Conservation (phyloP, 345 rosid species). For the Brassica napus region DNA sequence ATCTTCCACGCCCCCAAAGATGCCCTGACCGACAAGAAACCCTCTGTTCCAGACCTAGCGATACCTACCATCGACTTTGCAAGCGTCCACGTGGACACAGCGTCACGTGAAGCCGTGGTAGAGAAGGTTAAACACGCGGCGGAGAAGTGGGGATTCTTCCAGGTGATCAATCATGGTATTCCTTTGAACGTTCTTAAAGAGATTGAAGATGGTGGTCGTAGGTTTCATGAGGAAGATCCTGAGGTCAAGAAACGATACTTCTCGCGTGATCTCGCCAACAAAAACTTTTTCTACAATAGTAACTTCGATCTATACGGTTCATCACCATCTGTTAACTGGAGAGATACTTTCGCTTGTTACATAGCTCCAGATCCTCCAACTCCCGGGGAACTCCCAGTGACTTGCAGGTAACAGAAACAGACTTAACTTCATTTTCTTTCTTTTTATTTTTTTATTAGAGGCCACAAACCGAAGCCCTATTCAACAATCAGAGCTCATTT, state of each 20-base stretch:
- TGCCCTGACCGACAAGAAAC: neutral
- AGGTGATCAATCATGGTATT: constrained; percentile 52
- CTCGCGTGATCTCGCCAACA: constrained; percentile 14
- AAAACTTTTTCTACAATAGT: constrained; percentile 37
- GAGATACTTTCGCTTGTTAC: constrained; percentile 46
- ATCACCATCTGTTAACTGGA: constrained; percentile 46
- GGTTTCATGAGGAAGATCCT: constrained; percentile 35
- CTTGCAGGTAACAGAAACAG: constrained; percentile 43
- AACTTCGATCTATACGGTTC: constrained; percentile 48
- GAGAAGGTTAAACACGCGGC: constrained; percentile 35
- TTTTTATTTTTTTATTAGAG: neutral
- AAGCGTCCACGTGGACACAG: constrained; percentile 13
- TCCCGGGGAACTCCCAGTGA: constrained; percentile 48
- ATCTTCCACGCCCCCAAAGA: neutral
- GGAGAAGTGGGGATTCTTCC: constrained; percentile 47
- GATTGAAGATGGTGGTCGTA: constrained; percentile 24
- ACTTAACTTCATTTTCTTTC: neutral
- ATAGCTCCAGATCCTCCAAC: constrained; percentile 47
- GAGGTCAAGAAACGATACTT: constrained; percentile 31
- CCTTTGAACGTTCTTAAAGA: constrained; percentile 36
- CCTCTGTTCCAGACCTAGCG: neutral
- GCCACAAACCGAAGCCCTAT: neutral
- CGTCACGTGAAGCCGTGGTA: constrained; percentile 19
- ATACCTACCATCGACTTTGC: constrained; percentile 47
- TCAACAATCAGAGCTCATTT: neutral